Conservation (phyloP, 441 rosid species). For the Brassica hybrid region DNA sequence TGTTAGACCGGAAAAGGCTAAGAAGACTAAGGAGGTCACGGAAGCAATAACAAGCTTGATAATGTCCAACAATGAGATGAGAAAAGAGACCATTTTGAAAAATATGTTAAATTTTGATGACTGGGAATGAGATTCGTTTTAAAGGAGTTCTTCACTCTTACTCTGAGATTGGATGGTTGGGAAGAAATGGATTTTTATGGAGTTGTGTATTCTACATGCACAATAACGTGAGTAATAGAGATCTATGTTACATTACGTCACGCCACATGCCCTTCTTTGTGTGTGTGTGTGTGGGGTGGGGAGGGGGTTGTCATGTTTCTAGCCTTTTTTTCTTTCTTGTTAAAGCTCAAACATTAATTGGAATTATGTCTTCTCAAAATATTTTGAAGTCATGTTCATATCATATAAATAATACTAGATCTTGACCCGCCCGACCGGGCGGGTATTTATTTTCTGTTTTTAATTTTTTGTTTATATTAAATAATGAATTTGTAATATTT, state of each 20-base stretch:
- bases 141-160: background rate
- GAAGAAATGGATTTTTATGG: background rate
- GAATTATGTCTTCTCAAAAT: background rate
- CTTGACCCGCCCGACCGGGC: too few species aligned
- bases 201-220: background rate
- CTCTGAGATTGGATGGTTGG: background rate
- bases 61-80: background rate
- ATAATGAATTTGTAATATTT: too few species aligned
- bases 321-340: background rate
- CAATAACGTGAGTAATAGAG: background rate
- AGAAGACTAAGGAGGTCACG: constrained; percentile 16
- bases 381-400: background rate
- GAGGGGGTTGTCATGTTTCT: background rate
- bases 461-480: too few species aligned
- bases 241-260: background rate
- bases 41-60: constrained; percentile 2
- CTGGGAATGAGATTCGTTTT: background rate
- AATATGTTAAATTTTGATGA: constrained; percentile 1
- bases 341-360: background rate
- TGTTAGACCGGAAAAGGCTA: constrained; percentile 58
- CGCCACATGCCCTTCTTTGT: background rate
- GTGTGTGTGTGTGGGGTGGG: background rate
- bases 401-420: too few species aligned
- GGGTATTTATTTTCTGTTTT: too few species aligned
- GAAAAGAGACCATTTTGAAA: constrained; percentile 8